Evolutionary conservation across 2,329 filamentous ascomycete genomes (phyloP), one percentile per base, ranked within the genome.

Genomic region (Alternaria gaisen): DNA sequence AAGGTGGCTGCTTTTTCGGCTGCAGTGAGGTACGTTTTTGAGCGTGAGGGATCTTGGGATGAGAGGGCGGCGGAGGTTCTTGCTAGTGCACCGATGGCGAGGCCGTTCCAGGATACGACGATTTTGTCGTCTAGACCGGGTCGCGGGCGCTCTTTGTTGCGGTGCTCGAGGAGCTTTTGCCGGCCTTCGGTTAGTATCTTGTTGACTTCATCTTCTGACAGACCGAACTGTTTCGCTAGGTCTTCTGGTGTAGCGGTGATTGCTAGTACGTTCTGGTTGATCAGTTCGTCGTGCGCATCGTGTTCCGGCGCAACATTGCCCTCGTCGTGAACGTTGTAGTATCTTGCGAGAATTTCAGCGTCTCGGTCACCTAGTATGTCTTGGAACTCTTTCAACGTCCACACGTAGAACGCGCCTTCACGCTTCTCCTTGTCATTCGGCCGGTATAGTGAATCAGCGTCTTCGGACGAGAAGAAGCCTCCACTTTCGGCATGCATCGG

Each of bases 351-450:
- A 16, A 97, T 87, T 3, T 89, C 87, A 22, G 89, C 89, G 60
- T 91, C 88, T 41, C 89, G 84, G 3, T 86, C 83, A 2, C 88
- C 88, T 2, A 97, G 84, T 3, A 96, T 87, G 11, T 88, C 86
- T 61, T 93, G 89, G 61, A 98, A 90, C 74, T 98, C 94, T 53
- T 93, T 91, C 53, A 90, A 82, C 0, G 94, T 97, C 94, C 94
- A 99, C 3, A 97, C 87, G 71, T 98, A 97, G 76, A 92, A 98
- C 0, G 94, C 94, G 0, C 95, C 95, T 79, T 98, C 94, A 34
- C 91, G 87, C 83, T 94, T 93, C 55, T 96, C 91, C 5, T 84
- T 86, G 70, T 96, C 93, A 2, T 89, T 88, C n/a, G 85, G 86
- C 32, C 87, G 86, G 52, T 91, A 90, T 53, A 88, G 85, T 1